Percentiles rank a stretch among this genome's conserved stretches.
These are phyloP conservation scores for Malus hybrid DNA, from an alignment of 331 rosid species.

Conservation along the genomic window DNA sequence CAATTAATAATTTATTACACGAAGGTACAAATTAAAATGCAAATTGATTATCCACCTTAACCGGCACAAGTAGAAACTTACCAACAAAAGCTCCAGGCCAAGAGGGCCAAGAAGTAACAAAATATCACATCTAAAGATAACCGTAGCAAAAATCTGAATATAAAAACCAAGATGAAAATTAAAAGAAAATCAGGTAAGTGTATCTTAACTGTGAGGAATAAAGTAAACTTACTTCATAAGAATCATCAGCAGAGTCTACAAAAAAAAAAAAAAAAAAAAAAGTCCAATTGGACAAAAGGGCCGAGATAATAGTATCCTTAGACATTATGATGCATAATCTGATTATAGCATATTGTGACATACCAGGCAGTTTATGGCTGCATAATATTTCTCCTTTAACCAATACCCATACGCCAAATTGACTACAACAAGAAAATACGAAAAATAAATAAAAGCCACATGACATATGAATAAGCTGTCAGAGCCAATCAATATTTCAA, in stretches of 20 bases:
- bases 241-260: not conserved
- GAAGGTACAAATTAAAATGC: not conserved
- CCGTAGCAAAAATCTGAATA: conserved; percentile 82
- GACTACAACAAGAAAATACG: conserved; percentile 41
- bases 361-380: conserved; percentile 80
- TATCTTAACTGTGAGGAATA: not conserved
- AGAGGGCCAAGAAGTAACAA: conserved; percentile 80
- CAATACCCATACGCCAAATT: conserved; percentile 85
- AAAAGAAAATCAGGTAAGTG: not conserved
- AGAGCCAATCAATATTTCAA: not conserved
- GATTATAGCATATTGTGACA: conserved; percentile 13
- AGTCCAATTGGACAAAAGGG: not conserved
- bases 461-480: not conserved
- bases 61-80: conserved; percentile 24
- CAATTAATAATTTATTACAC: not conserved
- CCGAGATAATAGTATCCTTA: not conserved
- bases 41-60: not conserved
- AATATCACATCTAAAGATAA: conserved; percentile 80
- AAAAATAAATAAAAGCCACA: not conserved
- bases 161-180: not conserved
- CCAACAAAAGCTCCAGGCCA: conserved; percentile 79
- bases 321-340: conserved; percentile 1
- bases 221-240: not conserved
- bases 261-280: not conserved
- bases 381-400: conserved; percentile 63